These are phyloP conservation scores for Postia placenta DNA, from an alignment of 768 basidiomycete genomes.

Conservation along the genomic window DNA sequence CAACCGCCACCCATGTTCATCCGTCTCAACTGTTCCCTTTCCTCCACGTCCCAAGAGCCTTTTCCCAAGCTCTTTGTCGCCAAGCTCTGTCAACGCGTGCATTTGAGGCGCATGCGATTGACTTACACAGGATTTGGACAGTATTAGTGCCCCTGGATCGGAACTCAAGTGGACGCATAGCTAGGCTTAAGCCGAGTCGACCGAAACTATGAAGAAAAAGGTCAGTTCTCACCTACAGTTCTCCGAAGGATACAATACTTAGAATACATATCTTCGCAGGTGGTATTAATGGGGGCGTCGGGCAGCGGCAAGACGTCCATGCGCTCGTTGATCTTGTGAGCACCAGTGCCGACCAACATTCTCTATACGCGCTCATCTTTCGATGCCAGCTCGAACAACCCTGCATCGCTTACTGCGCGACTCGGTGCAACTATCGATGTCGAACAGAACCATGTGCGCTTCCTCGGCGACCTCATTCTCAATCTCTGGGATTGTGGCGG, in stretches of 20 bases:
- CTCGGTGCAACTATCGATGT: conserved; percentile 97
- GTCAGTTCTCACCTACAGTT: conserved; percentile 31
- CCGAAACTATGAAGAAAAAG: conserved; percentile 61
- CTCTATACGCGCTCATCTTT: neutral
- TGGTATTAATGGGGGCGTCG: conserved; percentile 96
- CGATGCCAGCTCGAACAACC: conserved; percentile 77
- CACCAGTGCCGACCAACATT: conserved; percentile 12
- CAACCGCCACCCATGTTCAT: too few relatives aligned
- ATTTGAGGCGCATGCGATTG: too few relatives aligned
- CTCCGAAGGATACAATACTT: neutral
- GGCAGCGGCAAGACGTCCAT: conserved; percentile 96
- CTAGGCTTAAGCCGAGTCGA: too few relatives aligned
- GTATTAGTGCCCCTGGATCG: too few relatives aligned
- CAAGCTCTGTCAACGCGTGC: too few relatives aligned
- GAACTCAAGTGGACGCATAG: too few relatives aligned
- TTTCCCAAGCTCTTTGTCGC: too few relatives aligned
- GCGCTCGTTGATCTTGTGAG: conserved; percentile 98
- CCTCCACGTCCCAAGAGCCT: too few relatives aligned
- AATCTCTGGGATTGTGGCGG: conserved; percentile 99
- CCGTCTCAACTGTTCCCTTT: too few relatives aligned
- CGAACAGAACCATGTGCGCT: conserved; percentile 95
- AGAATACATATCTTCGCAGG: conserved; percentile 49
- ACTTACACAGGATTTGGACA: too few relatives aligned
- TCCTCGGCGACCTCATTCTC: conserved; percentile 92
- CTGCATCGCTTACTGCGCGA: conserved; percentile 84